These are phyloP conservation scores for Eucalyptus marginata DNA, from an alignment of 345 rosid genomes.

Conservation along the genomic window DNA sequence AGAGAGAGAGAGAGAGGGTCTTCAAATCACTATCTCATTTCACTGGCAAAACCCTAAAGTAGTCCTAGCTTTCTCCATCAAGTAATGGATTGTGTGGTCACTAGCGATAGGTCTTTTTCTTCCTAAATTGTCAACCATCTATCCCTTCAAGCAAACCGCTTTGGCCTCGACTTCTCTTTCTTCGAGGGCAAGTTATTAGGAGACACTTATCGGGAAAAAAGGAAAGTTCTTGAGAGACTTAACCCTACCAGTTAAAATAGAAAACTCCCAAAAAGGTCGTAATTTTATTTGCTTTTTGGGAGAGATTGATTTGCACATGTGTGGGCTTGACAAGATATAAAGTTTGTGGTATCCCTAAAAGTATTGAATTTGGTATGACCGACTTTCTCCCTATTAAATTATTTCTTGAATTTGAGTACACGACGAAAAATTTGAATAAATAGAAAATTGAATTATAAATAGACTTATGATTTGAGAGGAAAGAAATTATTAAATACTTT, in stretches of 20 bases:
- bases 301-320: not conserved
- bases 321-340: not conserved
- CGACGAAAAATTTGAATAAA: not conserved
- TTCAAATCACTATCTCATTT: not conserved
- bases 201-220: not conserved
- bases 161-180: not conserved
- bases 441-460: not conserved
- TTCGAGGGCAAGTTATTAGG: conserved; percentile 7
- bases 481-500: not conserved
- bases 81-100: not conserved
- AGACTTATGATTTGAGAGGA: not conserved
- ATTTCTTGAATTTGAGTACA: not conserved
- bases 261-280: not conserved
- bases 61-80: not conserved
- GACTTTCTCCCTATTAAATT: not conserved
- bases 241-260: not conserved
- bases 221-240: not conserved
- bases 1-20: not conserved
- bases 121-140: not conserved
- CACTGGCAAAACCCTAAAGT: not conserved
- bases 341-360: not conserved
- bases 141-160: not conserved
- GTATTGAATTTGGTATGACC: not conserved
- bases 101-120: not conserved
- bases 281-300: not conserved